Conservation (phyloP, 306 rosid genomes). For the Cucumis hystrix region DNA sequence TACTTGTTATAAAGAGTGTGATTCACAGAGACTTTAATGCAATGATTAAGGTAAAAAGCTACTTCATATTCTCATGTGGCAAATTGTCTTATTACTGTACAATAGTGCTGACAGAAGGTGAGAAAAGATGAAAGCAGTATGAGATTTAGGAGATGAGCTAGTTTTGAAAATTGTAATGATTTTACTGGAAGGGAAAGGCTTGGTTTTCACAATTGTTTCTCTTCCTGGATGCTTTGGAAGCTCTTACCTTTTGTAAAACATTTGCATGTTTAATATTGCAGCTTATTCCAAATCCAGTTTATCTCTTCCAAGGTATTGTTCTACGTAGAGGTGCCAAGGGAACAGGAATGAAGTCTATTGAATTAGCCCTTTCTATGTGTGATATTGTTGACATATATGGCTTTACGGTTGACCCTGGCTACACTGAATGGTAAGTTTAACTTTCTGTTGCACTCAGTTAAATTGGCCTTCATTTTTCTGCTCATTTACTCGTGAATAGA, state of each 20-base stretch:
- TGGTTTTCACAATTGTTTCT: neutral
- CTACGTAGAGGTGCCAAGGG: constrained; percentile 99
- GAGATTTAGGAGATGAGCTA: neutral
- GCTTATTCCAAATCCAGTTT: constrained; percentile 89
- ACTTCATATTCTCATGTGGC: neutral
- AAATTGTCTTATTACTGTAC: neutral
- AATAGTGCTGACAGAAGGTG: neutral
- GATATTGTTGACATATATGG: constrained; percentile 91
- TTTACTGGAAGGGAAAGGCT: neutral
- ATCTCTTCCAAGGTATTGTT: constrained; percentile 97
- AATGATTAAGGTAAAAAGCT: constrained; percentile 56
- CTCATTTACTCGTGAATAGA: neutral
- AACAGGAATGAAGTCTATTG: constrained; percentile 98
- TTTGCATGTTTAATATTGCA: constrained; percentile 19
- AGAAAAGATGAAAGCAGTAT: neutral
- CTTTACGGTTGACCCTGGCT: constrained; percentile 97
- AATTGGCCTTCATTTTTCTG: neutral
- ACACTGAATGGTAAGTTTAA: constrained; percentile 78
- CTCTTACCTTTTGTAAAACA: neutral
- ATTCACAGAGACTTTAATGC: constrained; percentile 74
- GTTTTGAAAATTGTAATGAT: neutral
- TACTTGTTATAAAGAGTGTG: constrained; percentile 84
- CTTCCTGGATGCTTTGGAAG: neutral
- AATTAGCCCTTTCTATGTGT: constrained; percentile 94
- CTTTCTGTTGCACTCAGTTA: neutral